Conservation (phyloP, 192 early-diverging fungal genomes). For the Phlyctochytrium arcticum region DNA sequence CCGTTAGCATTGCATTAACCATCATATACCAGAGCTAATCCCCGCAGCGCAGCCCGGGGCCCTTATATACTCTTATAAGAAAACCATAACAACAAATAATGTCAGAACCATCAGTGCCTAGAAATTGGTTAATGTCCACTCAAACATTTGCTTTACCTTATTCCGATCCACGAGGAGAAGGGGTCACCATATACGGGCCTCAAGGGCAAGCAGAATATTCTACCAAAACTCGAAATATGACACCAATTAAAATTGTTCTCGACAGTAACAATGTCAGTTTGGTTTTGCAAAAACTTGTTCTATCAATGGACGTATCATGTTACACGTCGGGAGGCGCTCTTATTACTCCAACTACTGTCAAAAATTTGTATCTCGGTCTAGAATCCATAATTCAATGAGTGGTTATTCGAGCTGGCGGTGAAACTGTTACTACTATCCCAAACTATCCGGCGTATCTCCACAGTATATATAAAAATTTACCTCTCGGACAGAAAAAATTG, state of each 20-base stretch:
- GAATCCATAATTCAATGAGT: conserved; percentile 1
- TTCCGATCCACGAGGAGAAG: neutral
- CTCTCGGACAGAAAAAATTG: conserved; percentile 1
- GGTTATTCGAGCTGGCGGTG: neutral
- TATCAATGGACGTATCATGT: no score
- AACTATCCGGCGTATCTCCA: neutral
- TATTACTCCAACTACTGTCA: neutral
- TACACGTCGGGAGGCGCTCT: neutral
- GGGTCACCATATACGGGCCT: neutral
- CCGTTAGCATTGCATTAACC: no score
- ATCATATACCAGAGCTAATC: no score
- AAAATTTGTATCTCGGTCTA: conserved; percentile 3
- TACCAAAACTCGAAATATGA: neutral
- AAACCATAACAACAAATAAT: neutral
- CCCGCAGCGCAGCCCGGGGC: no score
- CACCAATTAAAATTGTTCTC: neutral
- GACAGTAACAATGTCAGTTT: no score
- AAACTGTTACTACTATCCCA: neutral
- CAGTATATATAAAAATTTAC: neutral
- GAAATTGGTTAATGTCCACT: no score
- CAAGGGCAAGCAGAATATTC: neutral
- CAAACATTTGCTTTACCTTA: neutral
- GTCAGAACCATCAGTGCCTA: neutral
- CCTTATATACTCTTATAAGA: no score
- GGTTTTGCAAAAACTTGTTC: no score